phyloP scores from a whole-genome alignment of 495 filamentous ascomycete species.

The Sabuloglossum arenarium region DNA sequence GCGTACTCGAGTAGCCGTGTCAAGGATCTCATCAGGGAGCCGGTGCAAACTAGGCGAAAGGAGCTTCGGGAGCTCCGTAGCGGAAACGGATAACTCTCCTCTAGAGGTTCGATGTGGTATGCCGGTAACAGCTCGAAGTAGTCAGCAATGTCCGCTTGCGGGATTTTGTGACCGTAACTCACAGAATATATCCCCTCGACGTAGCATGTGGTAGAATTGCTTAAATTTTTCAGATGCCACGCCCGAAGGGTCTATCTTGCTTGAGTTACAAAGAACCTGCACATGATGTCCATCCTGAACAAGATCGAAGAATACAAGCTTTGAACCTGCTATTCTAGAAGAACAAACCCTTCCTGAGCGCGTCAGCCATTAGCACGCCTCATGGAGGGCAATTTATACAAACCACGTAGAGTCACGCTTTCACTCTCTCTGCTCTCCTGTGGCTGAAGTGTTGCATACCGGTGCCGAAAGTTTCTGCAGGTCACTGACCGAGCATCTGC shows the following conservation, averaged over 20 bases:
- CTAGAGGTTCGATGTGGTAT: slow-evolving; percentile 43
- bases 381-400: background rate
- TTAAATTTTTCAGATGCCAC: slow-evolving; percentile 31
- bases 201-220: slow-evolving; percentile 31
- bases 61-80: slow-evolving; percentile 41
- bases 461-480: slow-evolving; percentile 9
- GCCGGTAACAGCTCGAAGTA: slow-evolving; percentile 38
- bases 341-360: slow-evolving; percentile 40
- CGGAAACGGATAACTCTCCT: slow-evolving; percentile 61
- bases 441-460: slow-evolving; percentile 12
- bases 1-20: slow-evolving; percentile 41
- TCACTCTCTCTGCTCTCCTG: slow-evolving; percentile 11
- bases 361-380: background rate
- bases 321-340: slow-evolving; percentile 36
- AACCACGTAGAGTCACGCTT: slow-evolving; percentile 24
- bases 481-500: slow-evolving; percentile 8
- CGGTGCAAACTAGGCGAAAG: slow-evolving; percentile 59
- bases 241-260: slow-evolving; percentile 23
- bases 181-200: slow-evolving; percentile 63
- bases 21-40: slow-evolving; percentile 40
- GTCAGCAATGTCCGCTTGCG: background rate
- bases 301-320: slow-evolving; percentile 71
- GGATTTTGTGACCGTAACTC: slow-evolving; percentile 19
- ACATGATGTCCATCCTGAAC: slow-evolving; percentile 43
- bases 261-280: slow-evolving; percentile 53